Evolutionary conservation across 2,329 filamentous ascomycete genomes (phyloP).

Genomic region (Fusarium begoniae): DNA sequence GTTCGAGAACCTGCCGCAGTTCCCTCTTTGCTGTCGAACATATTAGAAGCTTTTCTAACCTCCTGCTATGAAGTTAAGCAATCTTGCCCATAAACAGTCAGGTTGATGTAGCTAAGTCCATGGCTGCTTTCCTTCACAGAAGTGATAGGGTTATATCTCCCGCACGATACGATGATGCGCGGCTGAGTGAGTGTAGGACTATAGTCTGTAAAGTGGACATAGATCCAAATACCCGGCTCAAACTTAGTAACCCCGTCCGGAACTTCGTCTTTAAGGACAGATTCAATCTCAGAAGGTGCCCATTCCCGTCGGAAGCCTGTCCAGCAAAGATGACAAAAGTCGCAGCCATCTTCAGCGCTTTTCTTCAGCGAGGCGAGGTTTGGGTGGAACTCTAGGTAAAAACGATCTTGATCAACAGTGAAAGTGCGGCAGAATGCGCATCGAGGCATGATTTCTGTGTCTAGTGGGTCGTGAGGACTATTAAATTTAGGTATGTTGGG

Average conservation of each 20-base stretch:
- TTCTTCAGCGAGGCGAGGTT: background rate
- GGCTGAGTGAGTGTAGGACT: background rate
- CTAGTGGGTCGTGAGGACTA: background rate
- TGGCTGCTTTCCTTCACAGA: background rate
- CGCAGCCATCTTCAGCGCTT: background rate
- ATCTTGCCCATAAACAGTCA: slow-evolving; percentile 5
- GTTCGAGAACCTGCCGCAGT: background rate
- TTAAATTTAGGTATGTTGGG: background rate
- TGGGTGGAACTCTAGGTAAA: background rate
- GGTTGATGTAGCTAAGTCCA: background rate
- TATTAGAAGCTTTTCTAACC: background rate
- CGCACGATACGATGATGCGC: background rate
- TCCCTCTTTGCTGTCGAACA: background rate
- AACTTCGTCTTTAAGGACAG: background rate
- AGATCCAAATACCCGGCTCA: slow-evolving; percentile 5
- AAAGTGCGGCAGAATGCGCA: background rate
- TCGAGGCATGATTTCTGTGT: background rate
- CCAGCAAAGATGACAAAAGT: slow-evolving; percentile 17
- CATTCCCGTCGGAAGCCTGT: background rate
- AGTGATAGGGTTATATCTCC: background rate
- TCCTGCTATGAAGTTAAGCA: too few relatives aligned
- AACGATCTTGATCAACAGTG: background rate
- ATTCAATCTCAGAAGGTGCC: background rate
- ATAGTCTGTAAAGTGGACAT: background rate
- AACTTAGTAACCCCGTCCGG: background rate